Evolutionary conservation across 441 rosid genomes (phyloP).

Genomic region (Breynia disticha): DNA sequence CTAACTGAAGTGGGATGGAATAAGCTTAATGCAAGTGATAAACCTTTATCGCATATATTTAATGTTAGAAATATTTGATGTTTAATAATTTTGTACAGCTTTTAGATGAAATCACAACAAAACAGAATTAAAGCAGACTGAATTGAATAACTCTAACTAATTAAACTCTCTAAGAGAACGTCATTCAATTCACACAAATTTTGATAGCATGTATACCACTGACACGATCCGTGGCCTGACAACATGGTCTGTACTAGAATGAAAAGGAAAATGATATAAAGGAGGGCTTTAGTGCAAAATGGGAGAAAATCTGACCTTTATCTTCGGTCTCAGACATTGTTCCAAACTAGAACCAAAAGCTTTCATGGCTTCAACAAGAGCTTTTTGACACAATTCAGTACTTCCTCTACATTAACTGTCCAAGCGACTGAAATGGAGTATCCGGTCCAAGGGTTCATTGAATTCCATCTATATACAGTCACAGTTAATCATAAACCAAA

Average conservation of each 20-base stretch:
- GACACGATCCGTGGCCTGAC: too few species aligned
- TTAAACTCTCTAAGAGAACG: too few species aligned
- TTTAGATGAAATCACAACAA: too few species aligned
- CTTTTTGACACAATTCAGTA: conserved; percentile 35
- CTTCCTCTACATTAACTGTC: conserved; percentile 62
- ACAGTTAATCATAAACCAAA: neutral
- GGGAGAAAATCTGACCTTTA: neutral
- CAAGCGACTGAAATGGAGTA: conserved; percentile 74
- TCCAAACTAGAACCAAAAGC: neutral
- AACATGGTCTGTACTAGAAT: neutral
- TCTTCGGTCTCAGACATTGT: conserved; percentile 4
- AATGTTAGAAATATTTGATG: too few species aligned
- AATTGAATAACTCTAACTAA: too few species aligned
- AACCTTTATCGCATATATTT: too few species aligned
- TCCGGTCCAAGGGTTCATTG: conserved; percentile 79
- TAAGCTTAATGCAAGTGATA: too few species aligned
- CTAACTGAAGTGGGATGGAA: too few species aligned
- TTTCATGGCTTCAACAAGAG: conserved; percentile 53
- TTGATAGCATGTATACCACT: too few species aligned
- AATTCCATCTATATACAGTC: conserved; percentile 48
- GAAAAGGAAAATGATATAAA: neutral
- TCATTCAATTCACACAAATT: too few species aligned
- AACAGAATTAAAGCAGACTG: too few species aligned
- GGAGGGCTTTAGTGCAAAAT: neutral
- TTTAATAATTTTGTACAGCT: too few species aligned